Percentiles rank a stretch among this genome's conserved stretches.
Evolutionary conservation across 2,329 filamentous ascomycete species (phyloP).

Genomic region (Fusarium verticillioides): DNA sequence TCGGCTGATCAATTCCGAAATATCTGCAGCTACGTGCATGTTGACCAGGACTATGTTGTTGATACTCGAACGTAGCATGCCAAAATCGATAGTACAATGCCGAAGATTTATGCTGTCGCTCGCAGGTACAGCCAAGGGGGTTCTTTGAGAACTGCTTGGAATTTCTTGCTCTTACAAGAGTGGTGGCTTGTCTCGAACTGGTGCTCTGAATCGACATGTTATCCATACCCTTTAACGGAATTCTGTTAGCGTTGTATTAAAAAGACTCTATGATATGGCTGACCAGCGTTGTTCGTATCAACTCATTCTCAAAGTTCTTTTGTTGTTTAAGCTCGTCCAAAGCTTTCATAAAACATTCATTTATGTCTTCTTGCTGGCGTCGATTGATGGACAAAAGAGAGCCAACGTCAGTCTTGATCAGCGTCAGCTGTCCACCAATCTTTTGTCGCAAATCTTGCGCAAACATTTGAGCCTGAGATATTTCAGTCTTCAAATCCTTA

Average conservation of each 20-base stretch:
- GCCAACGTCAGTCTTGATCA: not conserved
- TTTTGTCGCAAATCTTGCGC: not conserved
- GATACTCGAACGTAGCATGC: not conserved
- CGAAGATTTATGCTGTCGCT: fast-evolving
- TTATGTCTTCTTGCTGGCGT: not conserved
- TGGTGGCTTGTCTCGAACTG: fast-evolving
- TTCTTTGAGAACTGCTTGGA: fast-evolving
- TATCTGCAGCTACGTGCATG: not conserved
- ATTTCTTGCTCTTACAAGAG: fast-evolving
- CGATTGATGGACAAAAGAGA: not conserved
- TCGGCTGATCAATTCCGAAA: not conserved
- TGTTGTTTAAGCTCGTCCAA: not conserved
- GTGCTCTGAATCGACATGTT: not conserved
- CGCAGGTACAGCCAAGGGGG: fast-evolving
- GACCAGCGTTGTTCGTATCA: fast-evolving
- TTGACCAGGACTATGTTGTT: fast-evolving
- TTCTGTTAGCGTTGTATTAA: fast-evolving
- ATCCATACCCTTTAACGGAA: fast-evolving
- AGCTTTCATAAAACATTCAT: fast-evolving
- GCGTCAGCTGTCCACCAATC: not conserved
- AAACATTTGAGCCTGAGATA: fast-evolving
- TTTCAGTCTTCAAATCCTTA: fast-evolving
- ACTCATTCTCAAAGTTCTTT: not conserved
- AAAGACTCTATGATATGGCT: fast-evolving
- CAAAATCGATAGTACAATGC: fast-evolving